Conservation (phyloP, 805 yeast species). For the Metschnikowia amazonensis region DNA sequence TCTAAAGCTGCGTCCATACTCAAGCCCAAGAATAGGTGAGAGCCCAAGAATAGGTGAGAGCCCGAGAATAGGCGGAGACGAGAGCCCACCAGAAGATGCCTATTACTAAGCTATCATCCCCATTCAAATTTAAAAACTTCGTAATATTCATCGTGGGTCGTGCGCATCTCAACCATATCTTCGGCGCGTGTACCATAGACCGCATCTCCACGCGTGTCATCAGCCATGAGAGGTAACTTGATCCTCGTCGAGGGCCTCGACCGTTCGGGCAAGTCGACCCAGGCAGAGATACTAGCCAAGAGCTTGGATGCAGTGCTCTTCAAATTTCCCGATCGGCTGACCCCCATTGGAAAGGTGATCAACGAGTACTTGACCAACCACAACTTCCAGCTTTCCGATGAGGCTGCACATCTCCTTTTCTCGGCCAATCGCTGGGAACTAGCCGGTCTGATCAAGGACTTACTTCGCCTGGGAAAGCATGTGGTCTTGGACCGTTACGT, state of each 20-base stretch:
- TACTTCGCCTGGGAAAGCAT: slow-evolving; percentile 49
- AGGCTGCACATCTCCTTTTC: slow-evolving; percentile 81
- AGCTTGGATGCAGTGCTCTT: slow-evolving; percentile 37
- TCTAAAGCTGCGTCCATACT: no score
- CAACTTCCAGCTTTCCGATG: slow-evolving; percentile 55
- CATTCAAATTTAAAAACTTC: no score
- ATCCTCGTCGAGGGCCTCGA: slow-evolving; percentile 91
- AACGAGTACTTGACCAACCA: slow-evolving; percentile 62
- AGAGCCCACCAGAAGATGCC: no score
- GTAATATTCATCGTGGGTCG: no score
- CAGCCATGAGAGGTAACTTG: slow-evolving; percentile 57
- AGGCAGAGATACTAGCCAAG: slow-evolving; percentile 39
- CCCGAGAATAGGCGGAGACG: no score
- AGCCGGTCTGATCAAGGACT: slow-evolving; percentile 41
- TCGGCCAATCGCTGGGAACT: slow-evolving; percentile 95
- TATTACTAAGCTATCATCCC: no score
- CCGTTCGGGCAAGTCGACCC: slow-evolving; percentile 92
- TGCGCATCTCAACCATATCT: not conserved
- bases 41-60: no score
- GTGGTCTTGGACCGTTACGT: slow-evolving; percentile 83
- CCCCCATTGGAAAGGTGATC: slow-evolving; percentile 76
- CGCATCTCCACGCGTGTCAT: not conserved
- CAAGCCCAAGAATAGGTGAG: no score
- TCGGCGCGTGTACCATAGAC: not conserved
- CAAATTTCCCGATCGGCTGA: slow-evolving; percentile 87